Percentiles rank a stretch among this genome's conserved stretches.
These are phyloP conservation scores for Amesomyces nigricolor DNA, from an alignment of 2,329 filamentous ascomycete genomes.

Conservation along the genomic window DNA sequence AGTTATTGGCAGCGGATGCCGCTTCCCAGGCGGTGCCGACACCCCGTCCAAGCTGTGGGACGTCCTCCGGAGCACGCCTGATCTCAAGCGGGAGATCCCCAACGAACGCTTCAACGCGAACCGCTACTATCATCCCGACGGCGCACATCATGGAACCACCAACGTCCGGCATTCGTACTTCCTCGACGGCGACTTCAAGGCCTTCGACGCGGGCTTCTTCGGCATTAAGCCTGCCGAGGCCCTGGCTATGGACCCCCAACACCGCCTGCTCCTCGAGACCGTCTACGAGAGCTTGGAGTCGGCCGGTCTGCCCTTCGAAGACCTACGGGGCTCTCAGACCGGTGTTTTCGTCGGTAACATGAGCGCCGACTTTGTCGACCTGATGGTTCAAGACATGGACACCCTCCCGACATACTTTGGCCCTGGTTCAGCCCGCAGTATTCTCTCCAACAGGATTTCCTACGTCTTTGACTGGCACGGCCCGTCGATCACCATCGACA, in stretches of 20 bases:
- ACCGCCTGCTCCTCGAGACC: slow-evolving; percentile 18
- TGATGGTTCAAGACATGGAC: slow-evolving; percentile 9
- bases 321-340: slow-evolving; percentile 27
- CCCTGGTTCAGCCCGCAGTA: slow-evolving; percentile 28
- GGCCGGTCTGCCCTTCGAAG: slow-evolving; percentile 28
- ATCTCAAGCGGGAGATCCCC: slow-evolving; percentile 5
- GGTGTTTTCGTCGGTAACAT: slow-evolving; percentile 32
- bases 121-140: slow-evolving; percentile 18
- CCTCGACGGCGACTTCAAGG: slow-evolving; percentile 8
- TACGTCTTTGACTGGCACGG: slow-evolving; percentile 30
- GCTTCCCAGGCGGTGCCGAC: slow-evolving; percentile 27
- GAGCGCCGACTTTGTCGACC: slow-evolving; percentile 27
- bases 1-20: slow-evolving; percentile 30
- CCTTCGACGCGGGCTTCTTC: slow-evolving; percentile 22
- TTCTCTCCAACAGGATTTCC: slow-evolving; percentile 33
- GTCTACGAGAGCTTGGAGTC: slow-evolving; percentile 20
- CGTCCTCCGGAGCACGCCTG: slow-evolving; percentile 19
- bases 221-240: slow-evolving; percentile 17
- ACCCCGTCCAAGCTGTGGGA: slow-evolving; percentile 29
- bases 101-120: slow-evolving; percentile 10
- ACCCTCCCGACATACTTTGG: slow-evolving; percentile 19
- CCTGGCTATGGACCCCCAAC: slow-evolving; percentile 19
- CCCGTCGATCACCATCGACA: slow-evolving; percentile 15
- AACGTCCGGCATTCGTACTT: slow-evolving; percentile 18
- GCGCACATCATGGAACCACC: slow-evolving; percentile 6